Evolutionary conservation across 1,139 yeast genomes (phyloP).

Genomic region (Lodderomyces metapsilosis): DNA sequence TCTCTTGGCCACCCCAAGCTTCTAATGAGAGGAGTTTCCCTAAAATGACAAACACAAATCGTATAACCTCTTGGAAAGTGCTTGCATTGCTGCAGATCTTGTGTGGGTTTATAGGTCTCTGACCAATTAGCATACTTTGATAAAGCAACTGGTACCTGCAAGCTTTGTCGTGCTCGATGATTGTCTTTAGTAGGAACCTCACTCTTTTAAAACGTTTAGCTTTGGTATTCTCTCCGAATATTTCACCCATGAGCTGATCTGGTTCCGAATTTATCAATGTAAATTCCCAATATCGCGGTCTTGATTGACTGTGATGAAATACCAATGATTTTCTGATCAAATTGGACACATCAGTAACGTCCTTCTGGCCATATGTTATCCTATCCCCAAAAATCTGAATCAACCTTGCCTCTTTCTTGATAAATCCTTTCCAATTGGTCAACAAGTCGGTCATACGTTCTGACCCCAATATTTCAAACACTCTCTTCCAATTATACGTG

Average conservation of each 20-base stretch:
- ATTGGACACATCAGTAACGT: neutral
- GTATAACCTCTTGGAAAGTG: constrained; percentile 28
- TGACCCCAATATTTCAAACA: constrained; percentile 32
- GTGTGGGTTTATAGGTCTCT: constrained; percentile 15
- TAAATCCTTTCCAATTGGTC: constrained; percentile 26
- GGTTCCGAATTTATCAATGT: neutral
- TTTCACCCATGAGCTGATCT: constrained; percentile 1
- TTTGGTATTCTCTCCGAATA: neutral
- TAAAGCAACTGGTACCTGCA: constrained; percentile 20
- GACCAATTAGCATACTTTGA: constrained; percentile 5
- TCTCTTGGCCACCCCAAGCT: constrained; percentile 54
- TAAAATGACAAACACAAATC: constrained; percentile 38
- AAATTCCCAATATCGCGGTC: constrained; percentile 2
- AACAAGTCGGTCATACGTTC: constrained; percentile 31
- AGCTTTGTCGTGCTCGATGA: constrained; percentile 23
- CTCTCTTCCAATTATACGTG: constrained; percentile 29
- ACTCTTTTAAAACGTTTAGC: constrained; percentile 9
- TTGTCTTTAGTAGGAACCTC: constrained; percentile 6
- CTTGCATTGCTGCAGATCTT: constrained; percentile 19
- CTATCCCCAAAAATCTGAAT: constrained; percentile 39
- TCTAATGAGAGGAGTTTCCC: constrained; percentile 52
- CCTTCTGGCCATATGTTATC: neutral
- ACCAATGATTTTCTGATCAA: neutral
- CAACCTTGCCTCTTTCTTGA: constrained; percentile 14
- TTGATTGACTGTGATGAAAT: neutral